A percentile compares a stretch with the other conserved stretches of the same genome.
phyloP scores from a whole-genome alignment of 345 rosid species.

The Geranium rotundifolium region DNA sequence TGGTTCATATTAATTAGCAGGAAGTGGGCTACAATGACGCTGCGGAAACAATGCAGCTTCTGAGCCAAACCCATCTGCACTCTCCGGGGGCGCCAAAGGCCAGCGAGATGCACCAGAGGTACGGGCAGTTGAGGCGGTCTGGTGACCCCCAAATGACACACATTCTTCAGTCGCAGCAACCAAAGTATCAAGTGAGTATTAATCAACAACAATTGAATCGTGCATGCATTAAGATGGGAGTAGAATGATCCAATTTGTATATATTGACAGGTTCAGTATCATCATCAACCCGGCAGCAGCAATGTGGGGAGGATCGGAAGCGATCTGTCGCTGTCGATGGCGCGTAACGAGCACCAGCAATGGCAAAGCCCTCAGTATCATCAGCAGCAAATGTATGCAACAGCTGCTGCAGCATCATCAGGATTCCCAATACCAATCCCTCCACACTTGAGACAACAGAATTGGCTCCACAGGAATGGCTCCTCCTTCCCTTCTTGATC shows the following conservation, averaged over 20 bases:
- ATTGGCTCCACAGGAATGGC: not conserved
- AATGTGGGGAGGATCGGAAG: slow-evolving; percentile 34
- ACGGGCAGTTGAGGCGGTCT: slow-evolving; percentile 13
- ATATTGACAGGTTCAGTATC: slow-evolving; percentile 13
- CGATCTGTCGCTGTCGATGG: slow-evolving; percentile 45
- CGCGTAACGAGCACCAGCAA: slow-evolving; percentile 17
- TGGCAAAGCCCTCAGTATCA: slow-evolving; percentile 2
- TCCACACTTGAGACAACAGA: no score
- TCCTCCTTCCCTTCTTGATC: no score
- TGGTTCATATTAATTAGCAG: slow-evolving; percentile 6
- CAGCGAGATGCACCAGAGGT: slow-evolving; percentile 23
- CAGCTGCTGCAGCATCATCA: no score
- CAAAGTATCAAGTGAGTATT: no score
- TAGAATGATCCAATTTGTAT: not conserved
- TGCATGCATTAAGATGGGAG: no score
- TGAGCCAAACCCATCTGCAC: slow-evolving; percentile 45
- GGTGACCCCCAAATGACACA: not conserved
- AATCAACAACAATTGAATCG: no score
- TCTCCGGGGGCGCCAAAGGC: slow-evolving; percentile 27
- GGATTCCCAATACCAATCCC: no score
- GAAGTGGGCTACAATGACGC: slow-evolving; percentile 23
- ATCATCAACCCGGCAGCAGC: slow-evolving; percentile 38
- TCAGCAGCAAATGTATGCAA: not conserved
- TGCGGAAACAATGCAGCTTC: slow-evolving; percentile 38
- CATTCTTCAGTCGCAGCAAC: not conserved